Conservation (phyloP, 129 eudicot species). For the Oenanthe sinensis region DNA sequence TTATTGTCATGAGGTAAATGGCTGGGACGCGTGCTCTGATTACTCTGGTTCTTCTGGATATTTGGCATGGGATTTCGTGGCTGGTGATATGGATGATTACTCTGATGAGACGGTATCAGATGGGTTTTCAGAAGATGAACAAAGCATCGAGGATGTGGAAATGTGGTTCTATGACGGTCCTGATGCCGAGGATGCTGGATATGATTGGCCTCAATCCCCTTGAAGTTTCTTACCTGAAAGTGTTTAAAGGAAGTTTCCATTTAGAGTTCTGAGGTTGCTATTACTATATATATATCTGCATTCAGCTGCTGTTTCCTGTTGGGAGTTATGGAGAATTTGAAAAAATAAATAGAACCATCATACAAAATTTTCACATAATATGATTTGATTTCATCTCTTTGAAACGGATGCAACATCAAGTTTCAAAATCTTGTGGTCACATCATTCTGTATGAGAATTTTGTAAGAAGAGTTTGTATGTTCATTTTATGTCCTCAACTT, state of each 20-base stretch:
- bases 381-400: slow-evolving; percentile 5
- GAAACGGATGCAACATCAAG: slow-evolving; percentile 4
- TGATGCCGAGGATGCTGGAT: slow-evolving; percentile 26
- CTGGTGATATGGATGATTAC: slow-evolving; percentile 28
- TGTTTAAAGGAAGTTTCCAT: not conserved
- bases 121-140: slow-evolving; percentile 32
- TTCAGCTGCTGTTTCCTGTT: slow-evolving; percentile 3
- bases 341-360: slow-evolving; percentile 6
- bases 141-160: slow-evolving; percentile 30
- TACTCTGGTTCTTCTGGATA: slow-evolving; percentile 36
- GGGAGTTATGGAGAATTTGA: not conserved
- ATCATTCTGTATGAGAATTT: slow-evolving; percentile 10
- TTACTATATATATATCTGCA: not conserved
- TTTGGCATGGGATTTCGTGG: slow-evolving; percentile 37
- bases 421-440: slow-evolving; percentile 1
- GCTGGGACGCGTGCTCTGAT: slow-evolving; percentile 34
- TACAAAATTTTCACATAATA: slow-evolving; percentile 9
- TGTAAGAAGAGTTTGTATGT: slow-evolving; percentile 7
- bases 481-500: not conserved
- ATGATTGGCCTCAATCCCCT: slow-evolving; percentile 45
- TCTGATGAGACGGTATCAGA: slow-evolving; percentile 21
- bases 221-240: not conserved
- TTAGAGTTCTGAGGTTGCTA: not conserved
- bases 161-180: slow-evolving; percentile 42
- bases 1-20: slow-evolving; percentile 21